Evolutionary conservation across 441 rosid genomes (phyloP).

Genomic region (Populus tomentosa): DNA sequence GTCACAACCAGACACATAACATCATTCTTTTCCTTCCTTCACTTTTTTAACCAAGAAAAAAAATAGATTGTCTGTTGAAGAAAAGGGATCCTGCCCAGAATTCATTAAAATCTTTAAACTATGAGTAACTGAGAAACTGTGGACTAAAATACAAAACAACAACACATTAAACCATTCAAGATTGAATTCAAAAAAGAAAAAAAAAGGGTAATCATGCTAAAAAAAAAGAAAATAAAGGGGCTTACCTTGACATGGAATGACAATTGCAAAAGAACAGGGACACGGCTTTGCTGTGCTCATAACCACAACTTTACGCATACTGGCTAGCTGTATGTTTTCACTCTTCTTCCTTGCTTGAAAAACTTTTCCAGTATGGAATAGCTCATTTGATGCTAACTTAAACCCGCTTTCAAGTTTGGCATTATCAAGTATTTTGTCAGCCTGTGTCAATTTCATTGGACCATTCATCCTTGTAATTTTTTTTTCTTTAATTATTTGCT

Average conservation of each 20-base stretch:
- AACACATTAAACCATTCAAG: neutral
- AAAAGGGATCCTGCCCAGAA: constrained; percentile 21
- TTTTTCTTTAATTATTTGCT: neutral
- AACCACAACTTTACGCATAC: constrained; percentile 7
- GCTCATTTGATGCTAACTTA: constrained; percentile 9
- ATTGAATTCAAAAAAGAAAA: neutral
- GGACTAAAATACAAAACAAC: constrained; percentile 1
- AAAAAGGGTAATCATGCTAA: neutral
- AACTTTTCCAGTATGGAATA: constrained; percentile 1
- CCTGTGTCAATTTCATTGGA: constrained; percentile 1
- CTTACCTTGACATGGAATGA: constrained; percentile 10
- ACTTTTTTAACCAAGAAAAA: neutral
- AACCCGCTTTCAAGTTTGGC: neutral
- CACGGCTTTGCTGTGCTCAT: constrained; percentile 14
- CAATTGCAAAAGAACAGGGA: constrained; percentile 1
- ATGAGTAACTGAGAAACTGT: neutral
- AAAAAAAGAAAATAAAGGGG: neutral
- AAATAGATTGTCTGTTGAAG: neutral
- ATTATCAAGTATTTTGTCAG: constrained; percentile 2
- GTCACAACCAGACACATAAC: neutral
- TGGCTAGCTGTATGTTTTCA: neutral
- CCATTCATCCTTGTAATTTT: neutral
- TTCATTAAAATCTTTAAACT: constrained; percentile 8
- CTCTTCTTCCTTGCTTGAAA: neutral
- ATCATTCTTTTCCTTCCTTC: neutral